Conservation (phyloP, 1,284 basidiomycete species). For the Blastosporella zonata region DNA sequence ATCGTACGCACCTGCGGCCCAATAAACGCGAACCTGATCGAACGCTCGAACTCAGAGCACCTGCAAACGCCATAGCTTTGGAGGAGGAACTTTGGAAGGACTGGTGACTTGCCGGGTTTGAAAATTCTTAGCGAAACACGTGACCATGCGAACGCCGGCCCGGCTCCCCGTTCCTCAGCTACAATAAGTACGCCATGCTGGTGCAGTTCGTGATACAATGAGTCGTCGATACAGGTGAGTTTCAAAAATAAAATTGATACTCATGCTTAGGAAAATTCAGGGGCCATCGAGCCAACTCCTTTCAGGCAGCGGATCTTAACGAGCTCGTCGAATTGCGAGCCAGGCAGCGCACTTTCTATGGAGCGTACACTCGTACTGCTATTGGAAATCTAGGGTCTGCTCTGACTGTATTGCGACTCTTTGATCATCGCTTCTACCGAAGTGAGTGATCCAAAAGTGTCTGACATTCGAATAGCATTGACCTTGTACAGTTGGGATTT, state of each 20-base stretch:
- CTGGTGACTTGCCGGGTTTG: background rate
- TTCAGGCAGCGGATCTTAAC: slow-evolving; percentile 52
- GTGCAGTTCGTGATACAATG: slow-evolving; percentile 15
- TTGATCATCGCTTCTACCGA: slow-evolving; percentile 65
- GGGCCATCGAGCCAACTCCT: slow-evolving; percentile 59
- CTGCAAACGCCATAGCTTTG: slow-evolving; percentile 22
- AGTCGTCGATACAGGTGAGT: slow-evolving; percentile 19
- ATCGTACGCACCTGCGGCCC: slow-evolving; percentile 20
- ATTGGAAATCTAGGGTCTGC: slow-evolving; percentile 74
- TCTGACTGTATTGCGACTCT: slow-evolving; percentile 72
- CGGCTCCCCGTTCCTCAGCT: background rate
- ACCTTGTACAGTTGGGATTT: slow-evolving; percentile 55
- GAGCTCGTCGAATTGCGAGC: slow-evolving; percentile 77
- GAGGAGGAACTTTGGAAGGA: background rate
- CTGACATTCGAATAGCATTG: background rate
- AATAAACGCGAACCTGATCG: slow-evolving; percentile 19
- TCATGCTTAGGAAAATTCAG: slow-evolving; percentile 28
- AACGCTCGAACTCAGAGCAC: slow-evolving; percentile 21
- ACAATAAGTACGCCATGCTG: background rate
- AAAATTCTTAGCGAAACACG: slow-evolving; percentile 11
- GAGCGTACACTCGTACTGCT: slow-evolving; percentile 76
- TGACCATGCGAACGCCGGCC: slow-evolving; percentile 6
- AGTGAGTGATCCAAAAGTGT: slow-evolving; percentile 41
- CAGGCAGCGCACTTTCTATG: slow-evolving; percentile 76
- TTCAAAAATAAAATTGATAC: background rate